Evolutionary conservation across 2,329 filamentous ascomycete species (phyloP).

Genomic region (Anthostomella pinea): DNA sequence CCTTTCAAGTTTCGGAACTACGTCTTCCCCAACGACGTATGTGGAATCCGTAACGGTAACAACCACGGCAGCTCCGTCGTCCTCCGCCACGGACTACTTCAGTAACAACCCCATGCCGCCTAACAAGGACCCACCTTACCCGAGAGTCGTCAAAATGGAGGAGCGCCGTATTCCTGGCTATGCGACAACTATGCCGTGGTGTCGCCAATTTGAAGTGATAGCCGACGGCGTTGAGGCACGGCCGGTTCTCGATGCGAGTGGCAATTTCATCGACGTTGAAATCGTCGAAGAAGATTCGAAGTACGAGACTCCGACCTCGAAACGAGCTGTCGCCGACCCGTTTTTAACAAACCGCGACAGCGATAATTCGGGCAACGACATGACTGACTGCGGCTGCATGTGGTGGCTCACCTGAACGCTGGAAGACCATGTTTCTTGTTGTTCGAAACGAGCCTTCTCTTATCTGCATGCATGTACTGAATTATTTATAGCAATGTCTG

Average conservation of each 20-base stretch:
- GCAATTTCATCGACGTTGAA: conserved; percentile 40
- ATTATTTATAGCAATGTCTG: too few species aligned
- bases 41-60: too few species aligned
- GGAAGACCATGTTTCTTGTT: conserved; percentile 4
- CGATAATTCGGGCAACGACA: conserved; percentile 30
- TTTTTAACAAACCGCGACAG: conserved; percentile 5
- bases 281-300: conserved; percentile 42
- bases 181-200: conserved; percentile 38
- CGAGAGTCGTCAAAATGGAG: conserved; percentile 52
- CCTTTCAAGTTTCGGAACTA: conserved; percentile 3
- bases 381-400: conserved; percentile 52
- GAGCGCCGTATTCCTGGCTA: conserved; percentile 45
- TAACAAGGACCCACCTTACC: conserved; percentile 38
- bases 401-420: conserved; percentile 47
- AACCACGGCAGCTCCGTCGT: conserved; percentile 7
- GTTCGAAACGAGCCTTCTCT: too few species aligned
- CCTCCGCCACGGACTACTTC: conserved; percentile 11
- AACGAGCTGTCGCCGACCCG: too few species aligned
- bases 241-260: conserved; percentile 36
- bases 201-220: conserved; percentile 47
- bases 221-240: conserved; percentile 35
- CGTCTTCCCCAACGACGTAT: conserved; percentile 5
- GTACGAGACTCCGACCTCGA: too few species aligned
- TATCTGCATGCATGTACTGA: too few species aligned
- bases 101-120: conserved; percentile 12